These are phyloP conservation scores for Erythrophleum fordii DNA, from an alignment of 306 rosid genomes.

Conservation along the genomic window DNA sequence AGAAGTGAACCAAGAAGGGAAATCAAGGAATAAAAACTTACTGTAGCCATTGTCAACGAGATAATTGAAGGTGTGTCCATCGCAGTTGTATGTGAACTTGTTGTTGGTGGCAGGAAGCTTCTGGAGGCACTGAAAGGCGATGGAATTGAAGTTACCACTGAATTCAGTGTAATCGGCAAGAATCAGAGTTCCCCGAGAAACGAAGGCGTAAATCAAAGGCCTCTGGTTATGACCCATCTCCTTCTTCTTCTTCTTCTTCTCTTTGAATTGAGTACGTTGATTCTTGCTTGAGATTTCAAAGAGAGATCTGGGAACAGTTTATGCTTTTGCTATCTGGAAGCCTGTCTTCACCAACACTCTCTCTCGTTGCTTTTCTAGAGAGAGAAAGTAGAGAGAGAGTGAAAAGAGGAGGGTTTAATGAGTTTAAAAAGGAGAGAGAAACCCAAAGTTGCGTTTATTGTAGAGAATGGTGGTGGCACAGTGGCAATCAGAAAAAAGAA, in stretches of 20 bases:
- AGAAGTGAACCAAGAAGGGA: background rate
- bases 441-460: conserved; percentile 24
- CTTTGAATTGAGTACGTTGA: background rate
- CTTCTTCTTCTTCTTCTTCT: background rate
- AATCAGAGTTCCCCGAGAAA: conserved; percentile 69
- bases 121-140: conserved; percentile 81
- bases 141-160: conserved; percentile 77
- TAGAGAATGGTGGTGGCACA: background rate
- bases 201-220: conserved; percentile 75
- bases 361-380: conserved; percentile 26
- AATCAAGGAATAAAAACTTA: conserved; percentile 28
- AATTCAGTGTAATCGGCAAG: conserved; percentile 77
- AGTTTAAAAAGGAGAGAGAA: conserved; percentile 46
- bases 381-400: conserved; percentile 33
- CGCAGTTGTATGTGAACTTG: conserved; percentile 79
- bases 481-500: background rate
- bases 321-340: conserved; percentile 26
- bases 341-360: conserved; percentile 7
- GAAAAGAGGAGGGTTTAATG: conserved; percentile 27
- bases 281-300: conserved; percentile 27
- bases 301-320: conserved; percentile 19
- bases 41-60: conserved; percentile 80
- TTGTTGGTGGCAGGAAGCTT: conserved; percentile 72
- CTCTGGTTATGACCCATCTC: conserved; percentile 67
- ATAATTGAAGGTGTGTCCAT: conserved; percentile 72